phyloP scores from a whole-genome alignment of 805 yeast species.

The Zygotorulaspora sp. region DNA sequence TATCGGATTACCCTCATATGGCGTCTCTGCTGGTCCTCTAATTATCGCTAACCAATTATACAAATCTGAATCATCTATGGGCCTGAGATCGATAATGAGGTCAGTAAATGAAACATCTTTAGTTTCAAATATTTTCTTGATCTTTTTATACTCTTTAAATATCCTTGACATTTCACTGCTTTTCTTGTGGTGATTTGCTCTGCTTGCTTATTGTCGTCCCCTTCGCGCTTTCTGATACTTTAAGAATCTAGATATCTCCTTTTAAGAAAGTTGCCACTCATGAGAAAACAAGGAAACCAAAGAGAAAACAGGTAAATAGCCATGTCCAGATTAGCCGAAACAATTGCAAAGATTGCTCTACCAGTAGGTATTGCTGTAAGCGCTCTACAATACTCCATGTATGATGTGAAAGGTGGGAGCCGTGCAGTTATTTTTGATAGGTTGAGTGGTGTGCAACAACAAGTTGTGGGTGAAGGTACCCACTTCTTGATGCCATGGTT shows the following conservation, averaged over 20 bases:
- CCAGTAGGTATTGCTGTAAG: conserved; percentile 68
- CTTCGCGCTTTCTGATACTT: background rate
- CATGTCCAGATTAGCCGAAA: conserved; percentile 25
- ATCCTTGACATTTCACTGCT: conserved; percentile 20
- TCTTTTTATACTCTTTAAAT: conserved; percentile 19
- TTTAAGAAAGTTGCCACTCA: conserved; percentile 3
- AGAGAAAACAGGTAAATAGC: background rate
- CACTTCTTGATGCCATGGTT: conserved; percentile 95
- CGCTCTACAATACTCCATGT: conserved; percentile 76
- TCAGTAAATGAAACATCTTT: conserved; percentile 3
- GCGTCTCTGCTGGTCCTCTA: conserved; percentile 49
- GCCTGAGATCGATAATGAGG: conserved; percentile 41
- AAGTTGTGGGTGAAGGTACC: conserved; percentile 94
- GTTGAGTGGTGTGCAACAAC: conserved; percentile 76
- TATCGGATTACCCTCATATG: conserved; percentile 53
- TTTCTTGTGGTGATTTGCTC: too few relatives aligned
- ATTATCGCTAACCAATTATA: conserved; percentile 50
- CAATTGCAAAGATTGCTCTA: conserved; percentile 47
- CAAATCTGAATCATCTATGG: conserved; percentile 42
- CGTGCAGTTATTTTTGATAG: conserved; percentile 96
- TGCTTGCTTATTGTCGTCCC: too few relatives aligned
- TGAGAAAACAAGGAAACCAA: background rate
- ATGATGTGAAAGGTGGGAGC: conserved; percentile 93
- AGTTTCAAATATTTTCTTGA: conserved; percentile 9
- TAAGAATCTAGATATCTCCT: conserved; percentile 1